Evolutionary conservation across 345 rosid genomes (phyloP).

Genomic region (Physaria fendleri): DNA sequence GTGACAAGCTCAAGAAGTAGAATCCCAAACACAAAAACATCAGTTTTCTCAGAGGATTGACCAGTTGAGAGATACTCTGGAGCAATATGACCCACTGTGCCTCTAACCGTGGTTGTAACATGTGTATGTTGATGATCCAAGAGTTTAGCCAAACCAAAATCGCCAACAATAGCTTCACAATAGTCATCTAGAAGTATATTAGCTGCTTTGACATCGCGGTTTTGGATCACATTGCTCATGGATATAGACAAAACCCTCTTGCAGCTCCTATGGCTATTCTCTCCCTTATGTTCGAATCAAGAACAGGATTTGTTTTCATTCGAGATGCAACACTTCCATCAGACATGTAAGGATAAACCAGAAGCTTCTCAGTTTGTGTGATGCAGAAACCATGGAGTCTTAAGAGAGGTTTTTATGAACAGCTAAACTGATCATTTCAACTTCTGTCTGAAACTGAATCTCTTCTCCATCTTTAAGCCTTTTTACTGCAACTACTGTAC

Average conservation of each 20-base stretch:
- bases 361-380: conserved; percentile 75
- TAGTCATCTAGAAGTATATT: conserved; percentile 78
- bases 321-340: conserved; percentile 98
- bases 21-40: too few relatives aligned
- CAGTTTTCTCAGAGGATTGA: conserved; percentile 93
- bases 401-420: conserved; percentile 86
- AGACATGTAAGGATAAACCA: conserved; percentile 90
- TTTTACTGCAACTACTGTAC: conserved; percentile 32
- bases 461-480: conserved; percentile 36
- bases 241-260: conserved; percentile 80
- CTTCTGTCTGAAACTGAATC: conserved; percentile 85
- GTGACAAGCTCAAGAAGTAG: too few relatives aligned
- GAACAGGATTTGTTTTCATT: background rate
- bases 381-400: conserved; percentile 56
- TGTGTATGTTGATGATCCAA: conserved; percentile 88
- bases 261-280: conserved; percentile 91
- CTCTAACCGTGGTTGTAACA: conserved; percentile 92
- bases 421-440: conserved; percentile 96
- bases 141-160: conserved; percentile 92
- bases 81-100: conserved; percentile 94
- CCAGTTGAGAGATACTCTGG: conserved; percentile 95
- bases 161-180: conserved; percentile 87
- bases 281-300: conserved; percentile 89
- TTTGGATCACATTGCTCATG: conserved; percentile 97
- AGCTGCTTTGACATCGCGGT: conserved; percentile 93